These are phyloP conservation scores for Aspergillus mulundensis DNA, from an alignment of 495 filamentous ascomycete species.

Conservation along the genomic window DNA sequence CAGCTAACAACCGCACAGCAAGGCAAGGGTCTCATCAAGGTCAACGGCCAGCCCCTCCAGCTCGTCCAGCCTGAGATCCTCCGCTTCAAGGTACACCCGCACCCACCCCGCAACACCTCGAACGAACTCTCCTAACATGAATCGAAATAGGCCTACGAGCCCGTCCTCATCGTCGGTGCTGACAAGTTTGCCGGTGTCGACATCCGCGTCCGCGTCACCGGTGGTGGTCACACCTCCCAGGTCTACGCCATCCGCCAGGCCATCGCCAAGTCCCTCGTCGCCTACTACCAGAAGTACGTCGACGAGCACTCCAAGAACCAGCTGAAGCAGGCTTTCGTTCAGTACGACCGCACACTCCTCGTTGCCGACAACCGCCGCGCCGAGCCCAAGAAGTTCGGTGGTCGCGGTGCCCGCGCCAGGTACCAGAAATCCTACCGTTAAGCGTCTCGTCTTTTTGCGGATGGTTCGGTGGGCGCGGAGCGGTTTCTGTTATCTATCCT, in stretches of 20 bases:
- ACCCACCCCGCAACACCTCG: neutral
- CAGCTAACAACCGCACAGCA: constrained; percentile 48
- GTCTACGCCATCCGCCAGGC: constrained; percentile 99
- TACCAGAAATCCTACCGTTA: constrained; percentile 91
- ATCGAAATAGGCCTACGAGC: constrained; percentile 76
- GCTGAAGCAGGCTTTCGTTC: constrained; percentile 88
- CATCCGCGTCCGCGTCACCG: constrained; percentile 93
- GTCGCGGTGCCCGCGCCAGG: constrained; percentile 84
- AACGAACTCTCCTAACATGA: constrained; percentile 9
- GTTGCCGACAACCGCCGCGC: constrained; percentile 95
- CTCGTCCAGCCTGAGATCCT: constrained; percentile 95
- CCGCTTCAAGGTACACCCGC: constrained; percentile 76
- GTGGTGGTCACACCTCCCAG: constrained; percentile 97
- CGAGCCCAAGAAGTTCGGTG: constrained; percentile 88
- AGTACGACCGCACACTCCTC: constrained; percentile 94
- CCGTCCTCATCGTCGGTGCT: constrained; percentile 88
- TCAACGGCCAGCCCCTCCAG: constrained; percentile 92
- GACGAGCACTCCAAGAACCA: constrained; percentile 99
- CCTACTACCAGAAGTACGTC: constrained; percentile 99
- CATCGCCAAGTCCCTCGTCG: constrained; percentile 95
- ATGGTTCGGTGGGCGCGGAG: neutral
- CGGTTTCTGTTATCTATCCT: constrained; percentile 12
- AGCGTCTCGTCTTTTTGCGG: constrained; percentile 16
- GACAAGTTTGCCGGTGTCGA: constrained; percentile 97
- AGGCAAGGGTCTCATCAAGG: constrained; percentile 93